Conservation (phyloP, 1,284 basidiomycete species). For the Leccinum subfulvum region DNA sequence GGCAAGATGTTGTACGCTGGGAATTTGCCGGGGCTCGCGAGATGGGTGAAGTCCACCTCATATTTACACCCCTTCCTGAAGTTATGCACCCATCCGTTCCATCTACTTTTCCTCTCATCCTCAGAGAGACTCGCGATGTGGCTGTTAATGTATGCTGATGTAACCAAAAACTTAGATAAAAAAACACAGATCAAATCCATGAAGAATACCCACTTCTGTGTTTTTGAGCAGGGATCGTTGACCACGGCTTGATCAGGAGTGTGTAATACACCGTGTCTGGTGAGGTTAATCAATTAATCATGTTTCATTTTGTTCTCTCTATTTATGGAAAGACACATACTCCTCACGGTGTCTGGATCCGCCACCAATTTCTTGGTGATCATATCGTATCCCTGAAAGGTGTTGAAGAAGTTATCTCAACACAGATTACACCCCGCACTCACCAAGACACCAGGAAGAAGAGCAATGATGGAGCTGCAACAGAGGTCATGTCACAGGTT, state of each 20-base stretch:
- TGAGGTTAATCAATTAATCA: background rate
- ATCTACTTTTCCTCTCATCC: background rate
- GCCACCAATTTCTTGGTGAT: conserved; percentile 7
- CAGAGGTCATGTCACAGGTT: background rate
- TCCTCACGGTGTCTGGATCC: conserved; percentile 6
- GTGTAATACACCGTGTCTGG: conserved; percentile 10
- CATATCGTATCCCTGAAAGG: conserved; percentile 8
- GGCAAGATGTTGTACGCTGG: conserved; percentile 6
- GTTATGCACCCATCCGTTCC: background rate
- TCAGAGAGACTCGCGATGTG: background rate
- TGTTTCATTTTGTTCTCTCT: no score
- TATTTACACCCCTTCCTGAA: conserved; percentile 7
- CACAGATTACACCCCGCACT: background rate
- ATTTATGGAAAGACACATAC: background rate
- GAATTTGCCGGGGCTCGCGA: background rate
- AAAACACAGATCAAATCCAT: background rate
- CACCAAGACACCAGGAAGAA: conserved; percentile 13
- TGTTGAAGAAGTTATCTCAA: background rate
- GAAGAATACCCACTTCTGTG: conserved; percentile 2
- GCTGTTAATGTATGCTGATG: conserved; percentile 11
- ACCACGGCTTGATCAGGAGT: background rate
- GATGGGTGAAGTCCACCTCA: conserved; percentile 6
- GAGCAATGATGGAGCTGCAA: conserved; percentile 9
- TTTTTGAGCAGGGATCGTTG: background rate
- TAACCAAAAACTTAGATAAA: background rate